phyloP scores from a whole-genome alignment of 2,329 filamentous ascomycete genomes.

The Blastomyces gilchristii region DNA sequence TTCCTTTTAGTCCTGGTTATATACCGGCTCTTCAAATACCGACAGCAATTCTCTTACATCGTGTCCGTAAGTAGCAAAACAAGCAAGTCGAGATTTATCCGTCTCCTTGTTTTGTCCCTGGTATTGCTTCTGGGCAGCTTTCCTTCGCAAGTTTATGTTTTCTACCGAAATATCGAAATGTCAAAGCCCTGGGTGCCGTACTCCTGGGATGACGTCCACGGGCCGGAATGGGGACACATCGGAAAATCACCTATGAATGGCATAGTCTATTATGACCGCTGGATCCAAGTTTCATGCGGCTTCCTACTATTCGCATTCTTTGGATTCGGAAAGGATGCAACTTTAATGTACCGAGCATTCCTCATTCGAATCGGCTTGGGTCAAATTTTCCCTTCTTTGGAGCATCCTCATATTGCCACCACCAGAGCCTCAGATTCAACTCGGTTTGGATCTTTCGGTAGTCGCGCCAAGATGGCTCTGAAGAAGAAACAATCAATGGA shows the following conservation, averaged over 20 bases:
- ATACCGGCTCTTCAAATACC: conserved; percentile 51
- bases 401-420: conserved; percentile 15
- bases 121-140: conserved; percentile 47
- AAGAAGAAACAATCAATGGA: conserved; percentile 15
- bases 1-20: conserved; percentile 45
- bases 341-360: conserved; percentile 43
- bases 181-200: conserved; percentile 35
- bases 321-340: conserved; percentile 53
- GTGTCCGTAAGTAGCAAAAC: conserved; percentile 43
- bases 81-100: conserved; percentile 51
- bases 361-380: conserved; percentile 36
- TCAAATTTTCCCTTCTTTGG: conserved; percentile 22
- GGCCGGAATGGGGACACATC: conserved; percentile 41
- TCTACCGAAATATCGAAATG: conserved; percentile 35
- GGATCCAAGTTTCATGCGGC: conserved; percentile 46
- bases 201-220: conserved; percentile 46
- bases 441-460: conserved; percentile 20
- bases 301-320: conserved; percentile 54
- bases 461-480: conserved; percentile 22
- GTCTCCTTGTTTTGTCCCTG: conserved; percentile 42
- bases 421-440: conserved; percentile 10
- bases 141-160: conserved; percentile 44
- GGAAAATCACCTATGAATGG: conserved; percentile 39
- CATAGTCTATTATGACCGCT: conserved; percentile 44
- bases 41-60: conserved; percentile 47